Evolutionary conservation across 1,139 yeast species (phyloP).

Genomic region (Diutina sp.): DNA sequence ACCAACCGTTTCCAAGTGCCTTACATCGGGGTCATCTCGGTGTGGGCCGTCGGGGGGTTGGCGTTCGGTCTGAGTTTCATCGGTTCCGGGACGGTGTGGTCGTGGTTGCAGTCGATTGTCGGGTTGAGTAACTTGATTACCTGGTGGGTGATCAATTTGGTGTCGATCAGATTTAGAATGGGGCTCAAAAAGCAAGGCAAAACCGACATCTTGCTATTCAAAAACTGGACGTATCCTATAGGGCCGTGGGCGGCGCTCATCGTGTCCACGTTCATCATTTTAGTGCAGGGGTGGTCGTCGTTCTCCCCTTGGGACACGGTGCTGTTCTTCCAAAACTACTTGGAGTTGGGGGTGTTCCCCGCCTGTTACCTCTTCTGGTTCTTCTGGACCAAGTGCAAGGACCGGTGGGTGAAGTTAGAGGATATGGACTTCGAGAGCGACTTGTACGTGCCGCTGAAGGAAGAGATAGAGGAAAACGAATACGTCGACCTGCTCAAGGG

Average conservation of each 20-base stretch:
- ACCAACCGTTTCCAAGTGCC: slow-evolving; percentile 25
- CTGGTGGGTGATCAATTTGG: slow-evolving; percentile 29
- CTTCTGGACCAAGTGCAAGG: background rate
- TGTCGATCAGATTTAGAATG: slow-evolving; percentile 25
- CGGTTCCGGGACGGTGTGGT: slow-evolving; percentile 30
- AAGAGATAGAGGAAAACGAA: slow-evolving; percentile 30
- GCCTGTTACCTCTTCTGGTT: slow-evolving; percentile 19
- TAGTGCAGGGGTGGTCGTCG: slow-evolving; percentile 35
- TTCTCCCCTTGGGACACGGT: slow-evolving; percentile 34
- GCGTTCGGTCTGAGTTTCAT: slow-evolving; percentile 32
- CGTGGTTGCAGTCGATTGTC: slow-evolving; percentile 31
- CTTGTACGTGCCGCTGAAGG: slow-evolving; percentile 36
- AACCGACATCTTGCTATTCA: slow-evolving; percentile 20
- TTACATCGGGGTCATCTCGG: slow-evolving; percentile 25
- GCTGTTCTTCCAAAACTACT: slow-evolving; percentile 23
- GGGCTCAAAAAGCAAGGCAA: slow-evolving; percentile 25
- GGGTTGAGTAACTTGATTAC: slow-evolving; percentile 31
- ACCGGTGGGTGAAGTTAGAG: slow-evolving; percentile 25
- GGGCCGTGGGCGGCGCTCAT: slow-evolving; percentile 28
- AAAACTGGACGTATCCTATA: slow-evolving; percentile 29
- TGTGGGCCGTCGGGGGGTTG: slow-evolving; percentile 22
- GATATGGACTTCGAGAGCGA: slow-evolving; percentile 60
- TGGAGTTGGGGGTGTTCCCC: slow-evolving; percentile 28
- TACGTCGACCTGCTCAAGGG: slow-evolving; percentile 29
- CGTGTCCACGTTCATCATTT: slow-evolving; percentile 19